phyloP scores from a whole-genome alignment of 2,329 filamentous ascomycete species.

The Exserohilum rostratum region DNA sequence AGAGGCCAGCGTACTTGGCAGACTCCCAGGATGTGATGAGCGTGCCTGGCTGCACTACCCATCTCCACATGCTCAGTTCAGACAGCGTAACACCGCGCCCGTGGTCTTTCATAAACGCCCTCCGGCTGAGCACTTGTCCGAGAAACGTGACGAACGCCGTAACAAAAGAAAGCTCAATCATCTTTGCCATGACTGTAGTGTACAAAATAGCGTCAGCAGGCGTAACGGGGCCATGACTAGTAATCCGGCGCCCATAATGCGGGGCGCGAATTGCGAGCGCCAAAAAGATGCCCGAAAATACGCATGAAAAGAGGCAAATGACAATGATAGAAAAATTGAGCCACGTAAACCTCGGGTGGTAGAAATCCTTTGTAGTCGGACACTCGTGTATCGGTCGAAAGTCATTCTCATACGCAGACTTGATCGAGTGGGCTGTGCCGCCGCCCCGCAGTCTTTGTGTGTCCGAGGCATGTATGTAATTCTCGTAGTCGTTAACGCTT shows the following conservation, averaged over 20 bases:
- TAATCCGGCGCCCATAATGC: slow-evolving; percentile 65
- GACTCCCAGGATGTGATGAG: slow-evolving; percentile 72
- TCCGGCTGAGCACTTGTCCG: slow-evolving; percentile 74
- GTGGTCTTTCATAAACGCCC: slow-evolving; percentile 64
- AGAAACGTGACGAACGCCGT: slow-evolving; percentile 77
- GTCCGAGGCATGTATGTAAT: slow-evolving; percentile 34
- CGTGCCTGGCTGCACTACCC: slow-evolving; percentile 69
- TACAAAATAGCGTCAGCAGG: slow-evolving; percentile 71
- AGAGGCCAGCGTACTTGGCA: slow-evolving; percentile 67
- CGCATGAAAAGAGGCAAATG: slow-evolving; percentile 66
- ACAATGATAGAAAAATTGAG: slow-evolving; percentile 52
- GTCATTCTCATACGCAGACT: slow-evolving; percentile 44
- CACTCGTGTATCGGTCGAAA: slow-evolving; percentile 47
- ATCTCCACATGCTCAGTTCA: slow-evolving; percentile 78
- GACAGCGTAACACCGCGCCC: slow-evolving; percentile 73
- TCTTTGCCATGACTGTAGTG: slow-evolving; percentile 73
- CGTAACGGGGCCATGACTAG: slow-evolving; percentile 57
- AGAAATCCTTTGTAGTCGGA: slow-evolving; percentile 47
- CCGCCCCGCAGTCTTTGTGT: slow-evolving; percentile 26
- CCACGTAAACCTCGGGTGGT: slow-evolving; percentile 53
- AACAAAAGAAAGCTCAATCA: slow-evolving; percentile 78
- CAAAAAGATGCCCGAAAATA: slow-evolving; percentile 71
- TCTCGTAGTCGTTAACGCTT: slow-evolving; percentile 37
- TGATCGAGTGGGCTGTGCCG: slow-evolving; percentile 34
- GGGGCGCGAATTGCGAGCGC: slow-evolving; percentile 66